A percentile compares a stretch with the other conserved stretches of the same genome.
Conservation (phyloP, 371 early-diverging fungal species). For the Chytridium lagenaria region DNA sequence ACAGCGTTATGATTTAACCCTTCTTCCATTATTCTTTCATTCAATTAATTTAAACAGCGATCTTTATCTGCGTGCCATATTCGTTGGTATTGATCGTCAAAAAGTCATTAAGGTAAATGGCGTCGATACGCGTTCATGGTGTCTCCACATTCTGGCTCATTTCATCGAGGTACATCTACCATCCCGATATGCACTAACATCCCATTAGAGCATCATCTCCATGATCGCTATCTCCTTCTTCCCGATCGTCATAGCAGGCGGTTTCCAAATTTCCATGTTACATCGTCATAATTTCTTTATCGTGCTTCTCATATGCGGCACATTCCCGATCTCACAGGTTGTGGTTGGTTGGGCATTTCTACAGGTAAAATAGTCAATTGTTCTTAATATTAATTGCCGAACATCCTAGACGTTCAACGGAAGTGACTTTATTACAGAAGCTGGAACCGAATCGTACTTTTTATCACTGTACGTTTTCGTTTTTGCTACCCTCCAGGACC, state of each 20-base stretch:
- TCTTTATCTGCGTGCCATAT: neutral
- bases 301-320: neutral
- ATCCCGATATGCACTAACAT: neutral
- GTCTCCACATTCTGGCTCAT: neutral
- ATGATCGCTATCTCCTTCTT: neutral
- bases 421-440: neutral
- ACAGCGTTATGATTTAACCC: too few relatives aligned
- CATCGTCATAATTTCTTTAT: neutral
- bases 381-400: too few relatives aligned
- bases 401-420: too few relatives aligned
- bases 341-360: neutral
- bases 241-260: neutral
- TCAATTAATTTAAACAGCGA: neutral
- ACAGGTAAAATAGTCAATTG: too few relatives aligned
- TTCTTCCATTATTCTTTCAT: too few relatives aligned
- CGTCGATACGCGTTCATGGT: neutral
- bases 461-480: neutral
- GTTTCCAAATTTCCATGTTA: neutral
- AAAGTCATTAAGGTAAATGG: neutral
- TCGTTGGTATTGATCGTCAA: neutral
- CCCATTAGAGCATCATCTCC: neutral
- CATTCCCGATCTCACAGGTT: neutral
- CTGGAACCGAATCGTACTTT: neutral
- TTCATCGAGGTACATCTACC: neutral
- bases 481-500: neutral